Evolutionary conservation across 2,329 filamentous ascomycete species (phyloP), one percentile per base, ranked within the genome.

Genomic region (Sclerotinia glacialis): DNA sequence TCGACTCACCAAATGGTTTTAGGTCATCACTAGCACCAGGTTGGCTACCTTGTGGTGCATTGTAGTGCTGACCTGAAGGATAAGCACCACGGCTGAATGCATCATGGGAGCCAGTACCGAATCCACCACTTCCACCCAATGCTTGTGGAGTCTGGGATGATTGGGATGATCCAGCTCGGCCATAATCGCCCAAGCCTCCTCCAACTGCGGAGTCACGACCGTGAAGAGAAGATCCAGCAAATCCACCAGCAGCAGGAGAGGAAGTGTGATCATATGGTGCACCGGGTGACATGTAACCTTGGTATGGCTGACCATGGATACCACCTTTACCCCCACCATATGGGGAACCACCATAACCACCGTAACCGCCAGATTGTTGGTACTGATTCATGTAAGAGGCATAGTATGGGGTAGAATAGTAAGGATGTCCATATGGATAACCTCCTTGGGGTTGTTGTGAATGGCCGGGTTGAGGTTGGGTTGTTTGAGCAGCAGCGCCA

Each of bases 331-430:
- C 75, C 44, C 74, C 75, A 67, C 77, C 77, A 50, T 56, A 56
- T 49, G 75, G 75, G 55, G 68, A 75, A 31, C 67, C 73, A 77
- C 78, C 75, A 59, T 77, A 78, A 66, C 75, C 75, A 42, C 75
- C 76, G 14, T 61, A 61, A 31, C 71, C 74, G 58, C 76, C 76
- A 70, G 78, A 78, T 67, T 78, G 77, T 49, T 84, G 83, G 72
- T 81, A 80, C 68, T 82, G 80, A 68, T 83, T 84, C 78, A 83
- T 80, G 73, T 88, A 89, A 67, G 84, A 81, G 68, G 83, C 80
- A 72, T 89, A 89, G 76, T 87, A 88, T 1, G 85, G 85, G 77
- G 83, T 87, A 71, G 79, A 80, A 73, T 83, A 88, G 78, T 89
- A 89, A 1, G 84, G 84, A 72, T 86, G 84, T 72, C 77, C 81